phyloP scores from a whole-genome alignment of 805 yeast genomes.

The Lipomyces mesembrius region DNA sequence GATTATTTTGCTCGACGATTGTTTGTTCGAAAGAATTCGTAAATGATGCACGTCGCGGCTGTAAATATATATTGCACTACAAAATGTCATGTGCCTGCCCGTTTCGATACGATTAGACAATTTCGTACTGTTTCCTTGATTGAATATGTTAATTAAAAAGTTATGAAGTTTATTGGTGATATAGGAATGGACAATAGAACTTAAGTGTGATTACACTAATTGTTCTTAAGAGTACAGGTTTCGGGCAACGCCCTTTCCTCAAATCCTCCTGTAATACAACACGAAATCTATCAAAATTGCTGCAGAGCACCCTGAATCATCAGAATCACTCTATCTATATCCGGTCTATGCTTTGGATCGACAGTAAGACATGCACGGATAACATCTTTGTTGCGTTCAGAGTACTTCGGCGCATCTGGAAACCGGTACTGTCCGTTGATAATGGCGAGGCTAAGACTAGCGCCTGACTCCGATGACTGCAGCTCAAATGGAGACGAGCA shows the following conservation, averaged over 20 bases:
- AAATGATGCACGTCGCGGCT: neutral
- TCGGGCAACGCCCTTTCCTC: neutral
- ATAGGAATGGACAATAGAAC: neutral
- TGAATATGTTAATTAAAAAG: neutral
- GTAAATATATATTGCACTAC: neutral
- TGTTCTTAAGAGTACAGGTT: neutral
- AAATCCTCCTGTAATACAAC: neutral
- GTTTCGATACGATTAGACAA: neutral
- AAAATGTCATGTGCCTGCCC: neutral
- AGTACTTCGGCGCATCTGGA: slow-evolving; percentile 60
- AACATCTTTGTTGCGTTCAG: slow-evolving; percentile 59
- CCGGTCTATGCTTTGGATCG: slow-evolving; percentile 66
- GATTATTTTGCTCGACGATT: neutral
- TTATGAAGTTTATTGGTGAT: neutral
- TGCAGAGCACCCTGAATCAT: slow-evolving; percentile 49
- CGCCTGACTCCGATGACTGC: slow-evolving; percentile 80
- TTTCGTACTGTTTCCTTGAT: neutral
- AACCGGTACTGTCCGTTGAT: slow-evolving; percentile 64
- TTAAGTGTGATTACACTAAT: neutral
- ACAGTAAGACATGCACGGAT: slow-evolving; percentile 65
- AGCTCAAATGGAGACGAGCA: slow-evolving; percentile 86
- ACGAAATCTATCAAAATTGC: neutral
- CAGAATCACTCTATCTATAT: slow-evolving; percentile 61
- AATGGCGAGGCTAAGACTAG: slow-evolving; percentile 77
- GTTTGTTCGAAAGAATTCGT: neutral